Conservation (phyloP, 2,329 filamentous ascomycete genomes). For the Phoma herbarum region DNA sequence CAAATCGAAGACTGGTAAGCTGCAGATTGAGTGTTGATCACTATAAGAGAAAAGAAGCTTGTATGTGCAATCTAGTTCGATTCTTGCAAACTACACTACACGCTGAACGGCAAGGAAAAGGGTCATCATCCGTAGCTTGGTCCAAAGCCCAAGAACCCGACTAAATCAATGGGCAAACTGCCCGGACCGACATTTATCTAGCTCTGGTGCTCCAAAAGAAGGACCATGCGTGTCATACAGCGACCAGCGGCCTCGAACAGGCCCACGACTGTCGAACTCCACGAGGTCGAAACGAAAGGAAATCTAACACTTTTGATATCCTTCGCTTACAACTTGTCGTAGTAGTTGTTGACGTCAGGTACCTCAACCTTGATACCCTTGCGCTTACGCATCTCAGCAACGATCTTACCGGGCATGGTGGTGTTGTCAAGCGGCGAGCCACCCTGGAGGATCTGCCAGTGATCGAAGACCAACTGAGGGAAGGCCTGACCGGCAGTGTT, state of each 20-base stretch:
- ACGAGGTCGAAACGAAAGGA: conserved; percentile 49
- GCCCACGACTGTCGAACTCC: conserved; percentile 46
- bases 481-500: conserved; percentile 97
- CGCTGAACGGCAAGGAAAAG: conserved; percentile 46
- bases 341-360: conserved; percentile 96
- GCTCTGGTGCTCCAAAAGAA: conserved; percentile 42
- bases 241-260: conserved; percentile 47
- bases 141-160: conserved; percentile 41
- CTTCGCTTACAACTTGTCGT: conserved; percentile 91
- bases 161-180: conserved; percentile 40
- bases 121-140: conserved; percentile 48
- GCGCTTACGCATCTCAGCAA: conserved; percentile 93
- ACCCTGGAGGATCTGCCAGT: conserved; percentile 96
- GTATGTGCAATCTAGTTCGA: conserved; percentile 44
- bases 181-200: conserved; percentile 52
- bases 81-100: conserved; percentile 48
- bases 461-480: conserved; percentile 98
- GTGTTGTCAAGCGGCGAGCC: conserved; percentile 86
- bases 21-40: not conserved
- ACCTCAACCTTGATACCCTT: conserved; percentile 99
- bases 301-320: conserved; percentile 56
- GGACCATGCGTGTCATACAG: conserved; percentile 46
- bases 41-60: no score
- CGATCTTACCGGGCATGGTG: conserved; percentile 82
- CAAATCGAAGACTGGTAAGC: no score